phyloP scores from a whole-genome alignment of 2,329 filamentous ascomycete species.

The Aspergillus thermomutatus region DNA sequence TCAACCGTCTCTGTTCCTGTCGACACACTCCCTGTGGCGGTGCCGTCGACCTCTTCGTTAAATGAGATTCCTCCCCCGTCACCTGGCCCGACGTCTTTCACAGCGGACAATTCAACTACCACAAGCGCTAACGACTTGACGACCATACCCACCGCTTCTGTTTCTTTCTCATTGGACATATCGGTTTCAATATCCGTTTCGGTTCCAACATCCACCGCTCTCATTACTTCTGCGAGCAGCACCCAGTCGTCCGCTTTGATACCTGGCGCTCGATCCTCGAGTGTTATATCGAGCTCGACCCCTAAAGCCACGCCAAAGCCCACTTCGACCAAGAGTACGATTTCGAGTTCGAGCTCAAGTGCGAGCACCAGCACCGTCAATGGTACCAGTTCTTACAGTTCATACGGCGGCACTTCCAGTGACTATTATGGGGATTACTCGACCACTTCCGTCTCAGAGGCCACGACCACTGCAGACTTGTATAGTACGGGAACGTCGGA shows the following conservation, averaged over 20 bases:
- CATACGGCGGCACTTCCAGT: neutral
- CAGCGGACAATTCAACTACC: slow-evolving; percentile 7
- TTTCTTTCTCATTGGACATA: neutral
- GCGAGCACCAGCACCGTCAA: neutral
- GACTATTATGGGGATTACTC: neutral
- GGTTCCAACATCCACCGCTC: neutral
- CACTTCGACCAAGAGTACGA: slow-evolving; percentile 3
- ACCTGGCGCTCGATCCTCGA: neutral
- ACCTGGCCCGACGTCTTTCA: slow-evolving; percentile 7
- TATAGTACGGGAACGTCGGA: slow-evolving; percentile 1
- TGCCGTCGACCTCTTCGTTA: slow-evolving; percentile 5
- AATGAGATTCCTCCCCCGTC: slow-evolving; percentile 2
- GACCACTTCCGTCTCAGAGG: slow-evolving; percentile 4
- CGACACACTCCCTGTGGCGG: slow-evolving; percentile 4
- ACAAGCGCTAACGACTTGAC: slow-evolving; percentile 4
- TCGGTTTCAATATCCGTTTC: neutral
- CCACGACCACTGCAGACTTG: slow-evolving; percentile 1
- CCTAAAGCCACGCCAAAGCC: neutral
- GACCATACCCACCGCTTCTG: neutral
- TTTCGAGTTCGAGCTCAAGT: neutral
- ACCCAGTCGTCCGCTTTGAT: neutral
- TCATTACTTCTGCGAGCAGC: slow-evolving; percentile 1
- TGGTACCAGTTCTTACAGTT: neutral
- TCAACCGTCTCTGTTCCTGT: slow-evolving; percentile 1
- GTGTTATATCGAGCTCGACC: neutral